phyloP scores from a whole-genome alignment of 75 land plant genomes.

The Pseudotsuga menziesii region DNA sequence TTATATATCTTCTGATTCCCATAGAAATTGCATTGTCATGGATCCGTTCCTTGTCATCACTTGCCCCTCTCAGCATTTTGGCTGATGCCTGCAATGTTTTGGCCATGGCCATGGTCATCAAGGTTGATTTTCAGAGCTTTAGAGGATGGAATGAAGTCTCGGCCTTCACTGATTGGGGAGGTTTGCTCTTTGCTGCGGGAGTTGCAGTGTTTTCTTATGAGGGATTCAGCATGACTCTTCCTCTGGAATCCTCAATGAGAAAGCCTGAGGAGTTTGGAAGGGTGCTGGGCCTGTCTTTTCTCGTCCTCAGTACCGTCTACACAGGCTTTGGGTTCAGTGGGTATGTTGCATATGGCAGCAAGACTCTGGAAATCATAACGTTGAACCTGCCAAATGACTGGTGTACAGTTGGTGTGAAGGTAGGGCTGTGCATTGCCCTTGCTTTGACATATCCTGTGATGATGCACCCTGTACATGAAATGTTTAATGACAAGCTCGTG shows the following conservation, averaged over 20 bases:
- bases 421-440: slow-evolving; percentile 63
- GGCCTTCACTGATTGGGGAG: slow-evolving; percentile 12
- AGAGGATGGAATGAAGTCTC: slow-evolving; percentile 3
- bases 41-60: slow-evolving; percentile 47
- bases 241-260: slow-evolving; percentile 66
- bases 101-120: slow-evolving; percentile 68
- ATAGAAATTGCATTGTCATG: slow-evolving; percentile 45
- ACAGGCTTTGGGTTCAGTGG: slow-evolving; percentile 57
- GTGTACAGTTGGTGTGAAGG: slow-evolving; percentile 58
- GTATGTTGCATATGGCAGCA: slow-evolving; percentile 68
- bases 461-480: slow-evolving; percentile 77
- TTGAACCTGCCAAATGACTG: slow-evolving; percentile 61
- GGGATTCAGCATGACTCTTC: slow-evolving; percentile 76
- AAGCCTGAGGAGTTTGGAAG: slow-evolving; percentile 30
- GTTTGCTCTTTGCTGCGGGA: slow-evolving; percentile 57
- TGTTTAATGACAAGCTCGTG: slow-evolving; percentile 45
- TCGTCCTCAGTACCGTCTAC: slow-evolving; percentile 39
- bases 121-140: slow-evolving; percentile 35
- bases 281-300: slow-evolving; percentile 33
- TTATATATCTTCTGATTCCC: slow-evolving; percentile 40
- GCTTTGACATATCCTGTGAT: slow-evolving; percentile 74
- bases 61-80: slow-evolving; percentile 70
- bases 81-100: slow-evolving; percentile 63
- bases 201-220: slow-evolving; percentile 72
- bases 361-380: slow-evolving; percentile 66